A percentile compares a stretch with the other conserved stretches of the same genome.
Conservation (phyloP, 2,329 filamentous ascomycete genomes). For the Uncinocarpus reesii region DNA sequence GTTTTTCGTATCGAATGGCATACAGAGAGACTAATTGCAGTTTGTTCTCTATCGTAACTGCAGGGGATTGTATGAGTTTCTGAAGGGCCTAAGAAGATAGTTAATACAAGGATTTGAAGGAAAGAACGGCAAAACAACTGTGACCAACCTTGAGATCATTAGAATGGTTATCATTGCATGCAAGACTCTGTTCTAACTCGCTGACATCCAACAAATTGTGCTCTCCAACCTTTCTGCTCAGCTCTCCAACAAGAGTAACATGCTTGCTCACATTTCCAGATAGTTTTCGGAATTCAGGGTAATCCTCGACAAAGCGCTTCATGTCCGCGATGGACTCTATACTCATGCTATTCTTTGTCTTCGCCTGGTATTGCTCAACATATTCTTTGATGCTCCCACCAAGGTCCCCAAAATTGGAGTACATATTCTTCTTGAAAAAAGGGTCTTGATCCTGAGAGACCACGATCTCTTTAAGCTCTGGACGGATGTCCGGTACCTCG, state of each 20-base stretch:
- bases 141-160: constrained; percentile 72
- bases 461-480: constrained; percentile 87
- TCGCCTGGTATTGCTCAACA: constrained; percentile 94
- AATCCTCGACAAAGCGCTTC: constrained; percentile 99
- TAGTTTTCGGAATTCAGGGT: constrained; percentile 92
- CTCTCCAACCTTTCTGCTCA: constrained; percentile 75
- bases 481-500: constrained; percentile 69
- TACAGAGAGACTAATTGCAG: constrained; percentile 88
- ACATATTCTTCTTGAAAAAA: constrained; percentile 99
- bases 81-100: constrained; percentile 57
- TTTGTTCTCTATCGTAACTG: constrained; percentile 71
- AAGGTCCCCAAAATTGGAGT: constrained; percentile 89
- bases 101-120: background rate
- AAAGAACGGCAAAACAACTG: background rate
- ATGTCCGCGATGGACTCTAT: constrained; percentile 97
- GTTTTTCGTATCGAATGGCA: constrained; percentile 80
- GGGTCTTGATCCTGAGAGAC: constrained; percentile 94
- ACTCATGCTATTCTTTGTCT: constrained; percentile 91
- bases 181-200: constrained; percentile 90
- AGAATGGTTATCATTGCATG: constrained; percentile 91
- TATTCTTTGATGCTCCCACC: constrained; percentile 98
- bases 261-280: constrained; percentile 98
- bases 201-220: constrained; percentile 90
- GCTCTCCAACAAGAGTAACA: constrained; percentile 86
- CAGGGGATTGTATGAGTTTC: constrained; percentile 68